These are phyloP conservation scores for Oryza glaberrima DNA, from an alignment of 176 grass and related monocot species.

Conservation along the genomic window DNA sequence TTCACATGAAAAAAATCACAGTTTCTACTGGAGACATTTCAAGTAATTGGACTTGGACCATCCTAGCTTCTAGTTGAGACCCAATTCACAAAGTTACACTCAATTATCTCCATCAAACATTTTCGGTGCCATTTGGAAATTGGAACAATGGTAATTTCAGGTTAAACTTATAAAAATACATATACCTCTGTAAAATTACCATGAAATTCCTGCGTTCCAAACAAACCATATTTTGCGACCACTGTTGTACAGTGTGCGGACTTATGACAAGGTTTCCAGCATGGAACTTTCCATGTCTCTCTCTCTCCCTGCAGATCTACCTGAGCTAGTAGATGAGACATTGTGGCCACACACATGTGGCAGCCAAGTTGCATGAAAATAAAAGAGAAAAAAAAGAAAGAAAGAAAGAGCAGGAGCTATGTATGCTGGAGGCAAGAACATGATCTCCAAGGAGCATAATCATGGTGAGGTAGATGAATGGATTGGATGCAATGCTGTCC, in stretches of 20 bases:
- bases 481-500: neutral
- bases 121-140: neutral
- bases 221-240: neutral
- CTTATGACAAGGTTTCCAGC: neutral
- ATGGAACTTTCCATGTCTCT: neutral
- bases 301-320: neutral
- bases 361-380: conserved; percentile 8
- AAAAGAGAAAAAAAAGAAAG: neutral
- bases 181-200: neutral
- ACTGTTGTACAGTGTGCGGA: neutral
- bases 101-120: too few relatives aligned
- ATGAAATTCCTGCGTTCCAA: neutral
- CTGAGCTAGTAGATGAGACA: neutral
- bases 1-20: neutral
- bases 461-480: neutral
- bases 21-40: neutral
- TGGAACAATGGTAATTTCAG: neutral
- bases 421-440: neutral
- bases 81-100: neutral
- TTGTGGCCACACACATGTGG: conserved; percentile 13
- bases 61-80: neutral
- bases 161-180: neutral
- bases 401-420: neutral
- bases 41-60: neutral
- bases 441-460: neutral